Evolutionary conservation across 352 stramenopile genomes (phyloP), one percentile per base, ranked within the genome.

Genomic region (Hyaloperonospora brassicae): DNA sequence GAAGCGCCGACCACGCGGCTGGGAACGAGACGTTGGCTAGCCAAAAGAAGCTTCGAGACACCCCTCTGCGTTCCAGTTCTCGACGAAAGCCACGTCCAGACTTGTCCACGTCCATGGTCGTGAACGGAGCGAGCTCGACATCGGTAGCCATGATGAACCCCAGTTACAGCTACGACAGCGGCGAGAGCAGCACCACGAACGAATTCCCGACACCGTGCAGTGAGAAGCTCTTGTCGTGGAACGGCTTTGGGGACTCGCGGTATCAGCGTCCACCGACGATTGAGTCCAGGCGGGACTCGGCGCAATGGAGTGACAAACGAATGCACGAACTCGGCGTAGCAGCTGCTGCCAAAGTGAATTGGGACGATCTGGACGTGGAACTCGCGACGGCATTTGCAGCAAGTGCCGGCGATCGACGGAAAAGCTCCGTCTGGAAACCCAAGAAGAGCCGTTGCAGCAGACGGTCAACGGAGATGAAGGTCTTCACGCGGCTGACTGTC

Each of bases 221-320:
- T 31, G 52, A 64, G 25, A 56, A 67, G 49, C 54, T 34, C 27
- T 8, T 55, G n/a, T 50, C 39, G 31, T 57, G 47, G 47, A 24
- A 53, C 41, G 50, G 50, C 6, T 46, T 56, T 14, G 46, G 41
- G 42, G 39, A 57, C 13, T 63, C 62, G 38, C 42, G 42, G 7
- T 54, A 43, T 50, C 53, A 38, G 47, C 54, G 47, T 21, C 10
- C 43, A 14, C 51, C 42, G 22, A 11, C 46, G 21, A 40, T 59
- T 30, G 51, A 64, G 42, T 52, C 54, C 10, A 64, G 50, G 53
- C 39, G 21, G 8, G 42, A 67, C 12, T 70, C 59, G 24, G 55
- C 68, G 43, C 59, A 55, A 50, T 31, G 68, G 46, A 70, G 63
- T 49, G 66, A 81, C 52, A 71, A 73, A 43, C 59, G 63, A 14